Percentiles rank a stretch among this genome's conserved stretches.
Conservation (phyloP, 371 early-diverging fungal genomes). For the Mucor mucedo region DNA sequence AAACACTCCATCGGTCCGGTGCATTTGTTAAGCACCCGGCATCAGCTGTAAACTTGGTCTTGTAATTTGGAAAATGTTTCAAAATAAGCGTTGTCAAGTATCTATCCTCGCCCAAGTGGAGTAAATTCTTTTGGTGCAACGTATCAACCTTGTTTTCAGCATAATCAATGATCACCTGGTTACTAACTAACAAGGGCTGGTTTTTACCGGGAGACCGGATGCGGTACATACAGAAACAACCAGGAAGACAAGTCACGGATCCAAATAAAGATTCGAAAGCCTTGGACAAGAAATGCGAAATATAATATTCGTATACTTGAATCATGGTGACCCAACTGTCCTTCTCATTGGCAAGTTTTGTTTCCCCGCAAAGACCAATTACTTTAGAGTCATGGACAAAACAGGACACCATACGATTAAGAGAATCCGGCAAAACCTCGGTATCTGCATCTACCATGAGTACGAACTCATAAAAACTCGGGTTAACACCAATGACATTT, state of each 20-base stretch:
- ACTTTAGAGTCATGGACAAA: constrained; percentile 87
- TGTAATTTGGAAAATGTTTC: constrained; percentile 95
- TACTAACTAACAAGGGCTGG: constrained; percentile 85
- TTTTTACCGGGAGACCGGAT: constrained; percentile 77
- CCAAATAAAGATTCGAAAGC: constrained; percentile 99
- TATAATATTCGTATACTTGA: constrained; percentile 98
- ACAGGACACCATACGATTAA: constrained; percentile 81
- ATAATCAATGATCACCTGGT: constrained; percentile 90
- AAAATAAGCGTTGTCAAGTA: constrained; percentile 97
- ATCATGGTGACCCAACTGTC: constrained; percentile 95
- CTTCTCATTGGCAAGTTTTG: constrained; percentile 86
- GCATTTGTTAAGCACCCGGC: constrained; percentile 96
- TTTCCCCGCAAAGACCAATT: constrained; percentile 93
- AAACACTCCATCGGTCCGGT: constrained; percentile 91
- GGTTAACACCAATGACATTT: constrained; percentile 85
- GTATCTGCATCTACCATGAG: constrained; percentile 98
- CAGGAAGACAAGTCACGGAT: constrained; percentile 94
- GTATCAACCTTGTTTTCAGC: constrained; percentile 93
- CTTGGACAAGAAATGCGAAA: constrained; percentile 96
- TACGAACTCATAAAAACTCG: constrained; percentile 83
- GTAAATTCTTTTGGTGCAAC: constrained; percentile 92
- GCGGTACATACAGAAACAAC: constrained; percentile 95
- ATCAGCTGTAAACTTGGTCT: constrained; percentile 92
- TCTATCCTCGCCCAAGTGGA: constrained; percentile 80
- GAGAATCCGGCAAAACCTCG: constrained; percentile 74